Evolutionary conservation across 352 stramenopile genomes (phyloP).

Genomic region (Pythium insidiosum): DNA sequence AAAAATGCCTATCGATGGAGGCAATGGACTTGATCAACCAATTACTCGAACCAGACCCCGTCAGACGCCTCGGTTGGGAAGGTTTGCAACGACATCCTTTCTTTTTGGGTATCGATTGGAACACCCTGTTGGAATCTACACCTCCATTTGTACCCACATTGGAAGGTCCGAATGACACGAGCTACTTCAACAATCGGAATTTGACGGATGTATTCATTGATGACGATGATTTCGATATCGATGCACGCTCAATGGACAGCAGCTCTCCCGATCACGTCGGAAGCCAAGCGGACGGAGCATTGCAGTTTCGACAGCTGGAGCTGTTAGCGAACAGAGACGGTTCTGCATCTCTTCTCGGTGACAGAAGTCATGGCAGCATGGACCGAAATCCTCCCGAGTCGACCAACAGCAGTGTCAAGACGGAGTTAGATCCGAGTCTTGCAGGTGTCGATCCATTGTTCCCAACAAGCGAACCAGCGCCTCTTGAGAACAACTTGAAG

Average conservation of each 20-base stretch:
- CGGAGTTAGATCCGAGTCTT: conserved; percentile 11
- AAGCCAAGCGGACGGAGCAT: conserved; percentile 1
- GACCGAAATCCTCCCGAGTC: too few relatives aligned
- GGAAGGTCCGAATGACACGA: conserved; percentile 81
- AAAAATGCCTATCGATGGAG: conserved; percentile 76
- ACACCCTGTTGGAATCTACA: conserved; percentile 67
- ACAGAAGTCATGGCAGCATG: too few relatives aligned
- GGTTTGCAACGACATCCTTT: conserved; percentile 58
- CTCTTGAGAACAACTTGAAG: conserved; percentile 22
- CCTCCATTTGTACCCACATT: conserved; percentile 84
- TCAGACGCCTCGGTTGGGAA: conserved; percentile 61
- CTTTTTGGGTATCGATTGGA: conserved; percentile 74
- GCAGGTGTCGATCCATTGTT: conserved; percentile 2
- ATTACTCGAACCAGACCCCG: conserved; percentile 60
- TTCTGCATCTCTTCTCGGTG: too few relatives aligned
- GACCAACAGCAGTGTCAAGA: conserved; percentile 12
- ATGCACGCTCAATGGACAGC: conserved; percentile 28
- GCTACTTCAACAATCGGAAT: conserved; percentile 88
- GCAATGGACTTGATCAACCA: conserved; percentile 80
- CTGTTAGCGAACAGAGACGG: too few relatives aligned
- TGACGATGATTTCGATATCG: conserved; percentile 63
- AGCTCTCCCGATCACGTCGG: conserved; percentile 2
- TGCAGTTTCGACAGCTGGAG: too few relatives aligned
- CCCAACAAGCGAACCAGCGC: background rate
- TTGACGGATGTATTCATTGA: conserved; percentile 83